phyloP scores from a whole-genome alignment of 1,284 basidiomycete genomes.

The Malassezia furfur region DNA sequence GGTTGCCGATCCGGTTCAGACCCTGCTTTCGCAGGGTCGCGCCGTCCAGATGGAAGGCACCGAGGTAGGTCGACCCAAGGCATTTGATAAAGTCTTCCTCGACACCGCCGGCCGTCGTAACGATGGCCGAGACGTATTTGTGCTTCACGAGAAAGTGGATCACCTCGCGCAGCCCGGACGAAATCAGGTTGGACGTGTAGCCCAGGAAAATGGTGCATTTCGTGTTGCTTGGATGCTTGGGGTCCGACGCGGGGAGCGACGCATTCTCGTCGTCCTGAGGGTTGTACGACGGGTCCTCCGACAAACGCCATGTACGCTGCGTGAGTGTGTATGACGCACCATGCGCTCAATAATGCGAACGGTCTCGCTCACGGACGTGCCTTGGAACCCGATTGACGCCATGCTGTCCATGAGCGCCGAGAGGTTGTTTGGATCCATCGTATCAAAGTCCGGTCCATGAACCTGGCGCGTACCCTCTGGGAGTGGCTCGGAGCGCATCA shows the following conservation, averaged over 20 bases:
- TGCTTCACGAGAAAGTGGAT: slow-evolving; percentile 88
- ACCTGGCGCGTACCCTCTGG: slow-evolving; percentile 53
- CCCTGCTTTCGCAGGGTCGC: slow-evolving; percentile 75
- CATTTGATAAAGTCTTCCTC: slow-evolving; percentile 99
- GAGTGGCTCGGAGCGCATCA: slow-evolving; percentile 21
- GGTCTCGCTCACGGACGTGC: slow-evolving; percentile 76
- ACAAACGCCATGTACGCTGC: slow-evolving; percentile 33
- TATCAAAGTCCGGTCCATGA: slow-evolving; percentile 76
- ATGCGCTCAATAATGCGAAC: slow-evolving; percentile 83
- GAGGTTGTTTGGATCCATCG: slow-evolving; percentile 58
- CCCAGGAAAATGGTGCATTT: slow-evolving; percentile 86
- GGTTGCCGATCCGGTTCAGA: slow-evolving; percentile 93
- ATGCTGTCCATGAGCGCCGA: slow-evolving; percentile 64
- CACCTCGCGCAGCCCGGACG: slow-evolving; percentile 87
- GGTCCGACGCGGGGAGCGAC: slow-evolving; percentile 20
- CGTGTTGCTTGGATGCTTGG: slow-evolving; percentile 50
- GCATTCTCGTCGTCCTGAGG: slow-evolving; percentile 19
- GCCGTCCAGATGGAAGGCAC: slow-evolving; percentile 81
- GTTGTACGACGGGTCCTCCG: slow-evolving; percentile 17
- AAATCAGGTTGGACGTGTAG: slow-evolving; percentile 97
- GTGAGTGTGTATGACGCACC: slow-evolving; percentile 53
- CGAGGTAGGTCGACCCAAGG: slow-evolving; percentile 81
- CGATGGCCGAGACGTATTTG: slow-evolving; percentile 76
- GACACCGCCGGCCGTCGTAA: slow-evolving; percentile 95
- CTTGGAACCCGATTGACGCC: slow-evolving; percentile 88